These are phyloP conservation scores for Heliamphora exappendiculata DNA, from an alignment of 148 eudicot genomes.

Conservation along the genomic window DNA sequence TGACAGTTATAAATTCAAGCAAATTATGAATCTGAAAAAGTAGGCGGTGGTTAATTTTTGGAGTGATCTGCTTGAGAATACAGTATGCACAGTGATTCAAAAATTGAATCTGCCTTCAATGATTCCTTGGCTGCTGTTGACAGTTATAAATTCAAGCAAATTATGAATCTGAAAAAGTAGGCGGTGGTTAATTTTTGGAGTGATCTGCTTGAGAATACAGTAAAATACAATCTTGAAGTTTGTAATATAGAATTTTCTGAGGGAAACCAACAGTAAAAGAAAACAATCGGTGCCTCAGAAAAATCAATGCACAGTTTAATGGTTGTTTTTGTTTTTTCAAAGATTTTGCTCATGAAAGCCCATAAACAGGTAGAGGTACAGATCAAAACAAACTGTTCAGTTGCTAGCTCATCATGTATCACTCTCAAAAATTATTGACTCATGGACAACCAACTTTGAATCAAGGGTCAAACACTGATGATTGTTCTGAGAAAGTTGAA, in stretches of 20 bases:
- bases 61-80: no score
- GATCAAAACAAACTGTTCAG: not conserved
- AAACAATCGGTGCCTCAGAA: no score
- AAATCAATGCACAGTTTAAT: no score
- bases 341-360: not conserved
- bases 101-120: not conserved
- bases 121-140: not conserved
- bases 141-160: not conserved
- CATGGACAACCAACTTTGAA: not conserved
- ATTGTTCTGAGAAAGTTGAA: no score
- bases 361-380: not conserved
- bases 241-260: no score
- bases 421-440: not conserved
- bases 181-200: not conserved
- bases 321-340: not conserved
- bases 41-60: not conserved
- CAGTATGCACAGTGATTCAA: no score
- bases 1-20: not conserved
- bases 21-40: not conserved
- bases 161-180: not conserved
- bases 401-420: not conserved
- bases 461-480: not conserved
- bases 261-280: no score
- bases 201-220: no score
- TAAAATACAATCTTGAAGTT: no score